phyloP scores from a whole-genome alignment of 305 asterid species.

The Rubia tinctorum region DNA sequence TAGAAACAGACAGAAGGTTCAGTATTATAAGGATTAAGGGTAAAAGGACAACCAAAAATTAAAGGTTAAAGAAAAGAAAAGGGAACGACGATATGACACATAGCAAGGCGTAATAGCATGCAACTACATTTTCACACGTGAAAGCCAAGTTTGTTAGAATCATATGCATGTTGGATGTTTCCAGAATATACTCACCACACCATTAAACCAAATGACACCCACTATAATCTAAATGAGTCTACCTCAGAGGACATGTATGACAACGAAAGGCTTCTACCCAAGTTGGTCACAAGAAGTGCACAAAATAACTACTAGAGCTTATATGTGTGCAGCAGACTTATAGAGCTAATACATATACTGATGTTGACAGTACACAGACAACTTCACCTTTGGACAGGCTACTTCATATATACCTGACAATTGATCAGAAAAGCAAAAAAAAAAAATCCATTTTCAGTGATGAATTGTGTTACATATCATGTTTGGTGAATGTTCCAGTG shows the following conservation, averaged over 20 bases:
- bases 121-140: background rate
- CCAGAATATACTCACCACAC: no score
- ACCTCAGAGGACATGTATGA: background rate
- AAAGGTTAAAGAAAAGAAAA: background rate
- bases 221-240: background rate
- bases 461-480: background rate
- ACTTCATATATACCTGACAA: background rate
- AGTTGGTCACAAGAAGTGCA: background rate
- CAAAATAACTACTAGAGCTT: background rate
- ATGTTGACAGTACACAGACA: background rate
- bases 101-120: background rate
- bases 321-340: no score
- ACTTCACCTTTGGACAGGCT: background rate
- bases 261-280: background rate
- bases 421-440: background rate
- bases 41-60: background rate
- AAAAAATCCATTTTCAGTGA: background rate
- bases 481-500: background rate
- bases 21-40: background rate
- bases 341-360: background rate
- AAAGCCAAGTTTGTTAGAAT: background rate
- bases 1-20: slow-evolving; percentile 26
- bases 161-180: background rate
- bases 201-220: background rate
- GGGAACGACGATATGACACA: background rate